Evolutionary conservation across 1,139 yeast genomes (phyloP).

Genomic region (Saccharomyces hybrid): DNA sequence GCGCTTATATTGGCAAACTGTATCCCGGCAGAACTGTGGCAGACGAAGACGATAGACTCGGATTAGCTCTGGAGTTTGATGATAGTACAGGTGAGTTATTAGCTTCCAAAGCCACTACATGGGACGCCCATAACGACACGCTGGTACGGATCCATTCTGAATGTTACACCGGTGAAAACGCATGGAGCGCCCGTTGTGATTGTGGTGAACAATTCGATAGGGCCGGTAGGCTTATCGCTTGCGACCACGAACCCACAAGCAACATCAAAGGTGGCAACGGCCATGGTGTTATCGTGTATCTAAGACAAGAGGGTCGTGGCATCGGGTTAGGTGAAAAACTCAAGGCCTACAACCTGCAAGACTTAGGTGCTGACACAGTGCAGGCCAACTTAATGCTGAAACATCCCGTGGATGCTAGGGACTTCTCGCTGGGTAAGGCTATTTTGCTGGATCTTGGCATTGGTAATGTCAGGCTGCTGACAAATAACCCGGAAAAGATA

Average conservation of each 20-base stretch:
- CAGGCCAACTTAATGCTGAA: conserved; percentile 87
- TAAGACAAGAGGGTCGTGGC: conserved; percentile 97
- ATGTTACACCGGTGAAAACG: conserved; percentile 98
- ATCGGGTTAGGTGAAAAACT: conserved; percentile 95
- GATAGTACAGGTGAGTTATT: conserved; percentile 43
- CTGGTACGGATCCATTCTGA: conserved; percentile 88
- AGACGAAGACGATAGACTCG: conserved; percentile 48
- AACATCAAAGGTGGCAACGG: conserved; percentile 54
- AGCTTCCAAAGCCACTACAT: conserved; percentile 33
- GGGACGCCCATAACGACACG: conserved; percentile 33
- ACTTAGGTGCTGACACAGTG: conserved; percentile 96
- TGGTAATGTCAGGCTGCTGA: conserved; percentile 63
- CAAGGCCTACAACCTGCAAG: conserved; percentile 95
- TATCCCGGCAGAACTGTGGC: conserved; percentile 77
- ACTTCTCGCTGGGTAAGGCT: conserved; percentile 89
- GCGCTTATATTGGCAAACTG: conserved; percentile 86
- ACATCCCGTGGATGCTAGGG: conserved; percentile 95
- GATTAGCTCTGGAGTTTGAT: conserved; percentile 41
- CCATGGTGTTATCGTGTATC: conserved; percentile 88
- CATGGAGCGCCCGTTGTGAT: conserved; percentile 98
- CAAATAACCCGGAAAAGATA: conserved; percentile 95
- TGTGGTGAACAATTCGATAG: conserved; percentile 99
- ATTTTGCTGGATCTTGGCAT: conserved; percentile 79
- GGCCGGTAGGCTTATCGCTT: conserved; percentile 79
- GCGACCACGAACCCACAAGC: conserved; percentile 24